These are phyloP conservation scores for Aureobasidium namibiae DNA, from an alignment of 2,329 filamentous ascomycete species.

Conservation along the genomic window DNA sequence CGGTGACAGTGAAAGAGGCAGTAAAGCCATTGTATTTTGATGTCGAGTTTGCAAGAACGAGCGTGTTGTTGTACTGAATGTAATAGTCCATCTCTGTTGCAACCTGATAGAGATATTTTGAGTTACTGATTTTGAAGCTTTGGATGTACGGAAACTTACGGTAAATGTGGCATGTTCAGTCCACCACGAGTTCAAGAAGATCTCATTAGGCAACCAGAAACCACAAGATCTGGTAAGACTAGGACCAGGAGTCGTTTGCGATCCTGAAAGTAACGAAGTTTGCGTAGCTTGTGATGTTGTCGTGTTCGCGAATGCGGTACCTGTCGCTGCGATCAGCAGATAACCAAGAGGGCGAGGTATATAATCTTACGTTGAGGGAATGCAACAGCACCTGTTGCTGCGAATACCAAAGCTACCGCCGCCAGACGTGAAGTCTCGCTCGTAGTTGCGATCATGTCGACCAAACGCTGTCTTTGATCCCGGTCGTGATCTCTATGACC, in stretches of 20 bases:
- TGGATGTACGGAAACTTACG: neutral
- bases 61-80: constrained; percentile 9
- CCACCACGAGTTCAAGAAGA: constrained; percentile 1
- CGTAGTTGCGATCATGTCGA: neutral
- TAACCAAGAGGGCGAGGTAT: too few relatives aligned
- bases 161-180: neutral
- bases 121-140: too few relatives aligned
- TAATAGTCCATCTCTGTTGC: constrained; percentile 2
- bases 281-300: neutral
- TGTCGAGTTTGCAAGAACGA: neutral
- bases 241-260: neutral
- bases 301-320: neutral
- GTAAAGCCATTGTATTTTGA: neutral
- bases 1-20: neutral
- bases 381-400: neutral
- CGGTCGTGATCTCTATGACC: neutral
- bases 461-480: neutral
- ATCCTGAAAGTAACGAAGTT: neutral
- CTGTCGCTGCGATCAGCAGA: neutral
- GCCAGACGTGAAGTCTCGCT: neutral
- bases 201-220: neutral
- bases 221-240: neutral
- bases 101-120: neutral
- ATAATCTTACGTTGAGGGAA: neutral
- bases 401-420: neutral